phyloP scores from a whole-genome alignment of 148 eudicot species.

The Nepenthes gracilis region DNA sequence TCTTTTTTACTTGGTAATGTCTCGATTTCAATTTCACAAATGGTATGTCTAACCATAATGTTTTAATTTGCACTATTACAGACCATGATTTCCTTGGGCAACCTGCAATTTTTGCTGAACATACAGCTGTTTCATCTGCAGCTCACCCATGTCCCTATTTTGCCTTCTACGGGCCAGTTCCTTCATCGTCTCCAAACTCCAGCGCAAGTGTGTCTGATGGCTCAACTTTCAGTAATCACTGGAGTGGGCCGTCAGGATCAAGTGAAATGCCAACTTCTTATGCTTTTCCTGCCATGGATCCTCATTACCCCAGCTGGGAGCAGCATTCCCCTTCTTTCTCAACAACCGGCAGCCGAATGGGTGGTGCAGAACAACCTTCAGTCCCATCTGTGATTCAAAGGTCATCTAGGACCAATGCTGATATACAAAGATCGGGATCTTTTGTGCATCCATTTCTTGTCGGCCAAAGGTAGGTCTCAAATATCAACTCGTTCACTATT shows the following conservation, averaged over 20 bases:
- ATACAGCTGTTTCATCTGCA: conserved; percentile 62
- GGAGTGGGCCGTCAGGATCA: conserved; percentile 59
- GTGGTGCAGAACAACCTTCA: conserved; percentile 51
- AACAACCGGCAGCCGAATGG: conserved; percentile 30
- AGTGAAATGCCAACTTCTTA: conserved; percentile 58
- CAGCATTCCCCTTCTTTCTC: conserved; percentile 44
- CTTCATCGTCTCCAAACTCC: conserved; percentile 51
- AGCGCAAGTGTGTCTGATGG: conserved; percentile 45
- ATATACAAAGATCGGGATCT: conserved; percentile 57
- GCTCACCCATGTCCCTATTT: conserved; percentile 74
- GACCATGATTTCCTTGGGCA: conserved; percentile 86
- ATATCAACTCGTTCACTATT: not conserved
- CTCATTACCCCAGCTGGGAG: conserved; percentile 65
- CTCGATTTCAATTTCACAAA: not conserved
- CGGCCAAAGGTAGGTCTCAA: conserved; percentile 51
- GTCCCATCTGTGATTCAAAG: conserved; percentile 46
- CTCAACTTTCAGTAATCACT: conserved; percentile 52
- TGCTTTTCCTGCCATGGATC: conserved; percentile 59
- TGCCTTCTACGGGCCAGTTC: conserved; percentile 70
- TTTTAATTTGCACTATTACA: conserved; percentile 16
- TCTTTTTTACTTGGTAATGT: conserved; percentile 5
- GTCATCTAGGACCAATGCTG: conserved; percentile 48
- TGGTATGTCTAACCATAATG: conserved; percentile 1
- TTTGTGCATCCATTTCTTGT: conserved; percentile 48
- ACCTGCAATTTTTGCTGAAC: conserved; percentile 66